Base-by-base conservation (phyloP, 1,139 yeast species). In the Waltiozyma sp. region DNA sequence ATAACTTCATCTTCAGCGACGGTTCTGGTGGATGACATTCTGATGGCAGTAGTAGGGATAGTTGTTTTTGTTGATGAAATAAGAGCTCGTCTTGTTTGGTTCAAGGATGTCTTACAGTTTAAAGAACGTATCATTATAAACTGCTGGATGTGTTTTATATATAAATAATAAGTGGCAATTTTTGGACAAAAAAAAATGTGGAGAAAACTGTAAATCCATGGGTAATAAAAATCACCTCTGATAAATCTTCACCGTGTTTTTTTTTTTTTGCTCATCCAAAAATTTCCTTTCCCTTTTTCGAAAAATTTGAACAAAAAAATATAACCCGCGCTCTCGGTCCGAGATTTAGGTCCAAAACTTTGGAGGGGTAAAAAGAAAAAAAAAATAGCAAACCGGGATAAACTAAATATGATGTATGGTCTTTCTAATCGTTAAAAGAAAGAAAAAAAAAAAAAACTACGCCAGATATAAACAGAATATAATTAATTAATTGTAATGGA, bases 1-100 rank as follows among this genome's bases (percentile, higher is more conserved):
- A 80, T 67, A 19, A 86, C 95, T 45, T 75, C 78, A 42, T 68
- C 53, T 18, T 35, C 37, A 18, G 16, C 23, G 18, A n/a, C 16
- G 14, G 34, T 7, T n/a, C 4, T 4, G 5, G 34, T 31, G 34
- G 34, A 31, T 16, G 34, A 31, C 37, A 18, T 35, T 35, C 23
- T 35, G 37, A 35, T 35, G 37, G 23, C 23, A 35, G 23, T 18
- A n/a, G 37, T 3, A 9, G n/a, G n/a, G n/a, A n/a, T n/a, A n/a
- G 37, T 6, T 5, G 34, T 15, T 14, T 5, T 28, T 6, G 34
- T 6, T 28, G 16, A 28, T 28, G 37, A 31, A 18, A 31, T 10
- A 10, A 31, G 14, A 15, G 34, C 34, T 31, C 34, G 11, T 31
- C 34, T 31, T 14, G 18, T n/a, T n/a, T 31, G 34, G 34, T 10